Base-by-base conservation (phyloP, 2,329 filamentous ascomycete genomes). In the Nothomitra cinnamomea region DNA sequence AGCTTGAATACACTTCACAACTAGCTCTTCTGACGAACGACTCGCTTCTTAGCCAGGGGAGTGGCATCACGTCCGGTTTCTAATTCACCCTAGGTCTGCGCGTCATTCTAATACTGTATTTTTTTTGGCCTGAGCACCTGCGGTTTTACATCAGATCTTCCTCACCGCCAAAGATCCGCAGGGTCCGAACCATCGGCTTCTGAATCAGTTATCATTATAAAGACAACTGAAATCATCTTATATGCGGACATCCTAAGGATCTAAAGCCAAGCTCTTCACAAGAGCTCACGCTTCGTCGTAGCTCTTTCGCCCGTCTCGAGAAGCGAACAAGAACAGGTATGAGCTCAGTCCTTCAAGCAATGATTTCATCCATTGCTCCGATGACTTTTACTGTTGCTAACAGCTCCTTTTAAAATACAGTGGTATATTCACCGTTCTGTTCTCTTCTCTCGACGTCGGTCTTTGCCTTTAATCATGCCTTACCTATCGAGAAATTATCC, bases 381-480 rank as follows among this genome's bases (percentile, higher is more conserved):
- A 5, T 22, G n/a, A 17, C 8, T 28, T 3, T 48, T 48, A 1
- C 45, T 5, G 15, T 42, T 51, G n/a, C 52, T 47, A n/a, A 47
- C 25, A 21, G 15, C 1, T 13, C 28, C 47, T 32, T 28, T 56
- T 53, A 25, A 19, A 36, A 47, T 48, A 42, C 55, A 47, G 40
- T 52, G 32, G 8, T 52, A 17, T 41, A 41, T 28, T 35, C 35
- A 35, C 25, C n/a, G 24, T 49, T 51, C 53, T 57, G 48, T 56
- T 57, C 51, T 55, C 49, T 52, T 53, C 52, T 55, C 55, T 35
- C 43, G 52, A 53, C 56, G 19, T 28, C 25, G 24, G 41, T 25
- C 15, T 42, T 58, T 58, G 57, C 58, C 58, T 59, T 60, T 62
- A 63, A 68, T 60, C 64, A 75, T 75, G 72, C 72, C 72, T 59